Evolutionary conservation across 176 grass and related monocot genomes (phyloP), one percentile per base, ranked within the genome.

Genomic region (Aegilops tauschii): DNA sequence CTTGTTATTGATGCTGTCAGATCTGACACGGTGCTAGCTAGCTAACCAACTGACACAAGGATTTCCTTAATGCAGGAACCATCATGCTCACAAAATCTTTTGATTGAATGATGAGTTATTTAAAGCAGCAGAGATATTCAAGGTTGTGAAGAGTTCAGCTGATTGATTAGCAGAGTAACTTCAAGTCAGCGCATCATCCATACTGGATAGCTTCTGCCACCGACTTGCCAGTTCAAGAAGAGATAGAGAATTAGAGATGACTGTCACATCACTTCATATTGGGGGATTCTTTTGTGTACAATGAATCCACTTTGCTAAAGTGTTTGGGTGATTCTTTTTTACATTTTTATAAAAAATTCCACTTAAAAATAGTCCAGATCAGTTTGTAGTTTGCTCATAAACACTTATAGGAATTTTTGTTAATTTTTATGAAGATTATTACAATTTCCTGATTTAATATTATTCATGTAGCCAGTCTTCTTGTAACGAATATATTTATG

Each of bases 151-250:
- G 36, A 28, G 35, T 52, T 44, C 27, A 63, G 29, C 29, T 69
- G 27, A 62, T 54, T 76, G 42, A 58, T 76, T 67, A 44, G 14
- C 31, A 20, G 25, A 28, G 73, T 28, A 84, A 62, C 35, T 83
- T 77, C 62, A 76, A 83, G 74, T 14, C 56, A 88, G 45, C 71
- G 50, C 28, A n/a, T 75, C 72, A 16, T 18, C 27, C 8, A 71
- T 39, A 70, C 9, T 9, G 12, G 1, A 25, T 23, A 71, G 47
- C 49, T 88, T 61, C 64, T 70, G 49, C 62, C 65, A 16, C 71
- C 21, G n/a, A 64, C 6, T 71, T 83, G 64, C 52, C 32, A 35
- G 54, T 63, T 70, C 9, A 37, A 12, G 16, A 66, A 52, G 61
- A 82, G 42, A 73, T 29, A 61, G 40, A 42, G 40, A 42, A 42